These are phyloP conservation scores for Periconia sp. DNA, from an alignment of 2,329 filamentous ascomycete genomes.

Conservation along the genomic window DNA sequence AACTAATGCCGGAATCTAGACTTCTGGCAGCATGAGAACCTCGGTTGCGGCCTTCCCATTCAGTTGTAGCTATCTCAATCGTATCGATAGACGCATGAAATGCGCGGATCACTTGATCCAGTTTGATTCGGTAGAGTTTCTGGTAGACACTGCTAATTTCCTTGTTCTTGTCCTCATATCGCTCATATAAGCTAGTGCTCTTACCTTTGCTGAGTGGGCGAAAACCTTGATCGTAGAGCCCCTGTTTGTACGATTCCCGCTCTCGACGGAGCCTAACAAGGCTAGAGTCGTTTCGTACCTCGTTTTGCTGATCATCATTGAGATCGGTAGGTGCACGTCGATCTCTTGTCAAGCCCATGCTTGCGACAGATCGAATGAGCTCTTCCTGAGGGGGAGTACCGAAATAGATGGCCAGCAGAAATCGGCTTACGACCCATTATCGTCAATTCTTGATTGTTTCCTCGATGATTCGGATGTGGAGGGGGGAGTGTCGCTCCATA, in stretches of 20 bases:
- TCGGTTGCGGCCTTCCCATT: too few species aligned
- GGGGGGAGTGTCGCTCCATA: too few species aligned
- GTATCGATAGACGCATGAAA: too few species aligned
- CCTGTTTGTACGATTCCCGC: slow-evolving; percentile 5
- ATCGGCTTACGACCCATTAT: too few species aligned
- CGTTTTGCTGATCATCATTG: slow-evolving; percentile 11
- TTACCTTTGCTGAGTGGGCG: slow-evolving; percentile 7
- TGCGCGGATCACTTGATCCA: too few species aligned
- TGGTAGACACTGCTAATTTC: neutral
- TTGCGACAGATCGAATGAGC: slow-evolving; percentile 17
- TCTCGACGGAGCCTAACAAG: slow-evolving; percentile 9
- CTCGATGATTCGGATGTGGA: too few species aligned
- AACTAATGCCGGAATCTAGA: too few species aligned
- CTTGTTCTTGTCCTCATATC: neutral
- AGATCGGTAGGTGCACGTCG: slow-evolving; percentile 15
- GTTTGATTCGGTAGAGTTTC: too few species aligned
- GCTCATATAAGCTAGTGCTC: slow-evolving; percentile 7
- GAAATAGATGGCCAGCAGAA: slow-evolving; percentile 20
- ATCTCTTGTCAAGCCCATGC: slow-evolving; percentile 18
- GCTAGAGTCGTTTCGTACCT: slow-evolving; percentile 15
- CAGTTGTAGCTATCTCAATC: too few species aligned
- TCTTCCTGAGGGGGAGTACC: slow-evolving; percentile 11
- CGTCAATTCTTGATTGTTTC: too few species aligned
- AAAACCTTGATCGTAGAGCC: slow-evolving; percentile 8
- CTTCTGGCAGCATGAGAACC: too few species aligned